Conservation (phyloP, 768 basidiomycete species). For the Strobilomyces echinocephalus region DNA sequence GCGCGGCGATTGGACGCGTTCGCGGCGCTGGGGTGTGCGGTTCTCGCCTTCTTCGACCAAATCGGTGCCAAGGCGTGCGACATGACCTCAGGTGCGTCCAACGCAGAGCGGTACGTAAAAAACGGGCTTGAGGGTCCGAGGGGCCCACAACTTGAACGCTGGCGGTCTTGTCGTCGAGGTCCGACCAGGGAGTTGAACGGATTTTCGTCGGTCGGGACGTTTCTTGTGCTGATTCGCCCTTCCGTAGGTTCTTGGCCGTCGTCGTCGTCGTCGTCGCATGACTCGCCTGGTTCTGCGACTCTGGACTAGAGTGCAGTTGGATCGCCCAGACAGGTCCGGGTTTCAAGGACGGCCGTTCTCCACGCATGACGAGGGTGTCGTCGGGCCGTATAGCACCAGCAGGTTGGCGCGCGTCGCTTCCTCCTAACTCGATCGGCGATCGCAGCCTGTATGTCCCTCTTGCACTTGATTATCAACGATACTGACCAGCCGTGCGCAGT, state of each 20-base stretch:
- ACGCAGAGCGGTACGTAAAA: conserved; percentile 7
- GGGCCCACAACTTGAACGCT: background rate
- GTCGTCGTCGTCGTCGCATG: too few relatives aligned
- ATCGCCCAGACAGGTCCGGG: background rate
- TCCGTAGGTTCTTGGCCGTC: too few relatives aligned
- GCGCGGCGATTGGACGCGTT: background rate
- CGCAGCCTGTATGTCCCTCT: too few relatives aligned
- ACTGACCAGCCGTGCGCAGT: too few relatives aligned
- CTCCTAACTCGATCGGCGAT: too few relatives aligned
- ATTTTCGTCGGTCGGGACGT: conserved; percentile 4
- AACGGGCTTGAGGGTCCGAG: background rate
- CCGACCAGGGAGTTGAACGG: conserved; percentile 1
- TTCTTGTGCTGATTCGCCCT: conserved; percentile 7
- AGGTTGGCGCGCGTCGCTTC: background rate
- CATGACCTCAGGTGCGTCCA: conserved; percentile 2
- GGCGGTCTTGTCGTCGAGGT: background rate
- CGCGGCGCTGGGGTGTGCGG: background rate
- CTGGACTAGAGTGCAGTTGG: background rate
- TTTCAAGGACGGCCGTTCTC: background rate
- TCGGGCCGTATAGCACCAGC: background rate
- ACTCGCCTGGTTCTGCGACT: too few relatives aligned
- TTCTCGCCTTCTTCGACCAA: background rate
- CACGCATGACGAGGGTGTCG: too few relatives aligned
- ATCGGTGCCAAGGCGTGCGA: background rate
- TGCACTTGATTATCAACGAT: too few relatives aligned